phyloP scores from a whole-genome alignment of 2,329 filamentous ascomycete genomes.

The Colletotrichum viniferum region DNA sequence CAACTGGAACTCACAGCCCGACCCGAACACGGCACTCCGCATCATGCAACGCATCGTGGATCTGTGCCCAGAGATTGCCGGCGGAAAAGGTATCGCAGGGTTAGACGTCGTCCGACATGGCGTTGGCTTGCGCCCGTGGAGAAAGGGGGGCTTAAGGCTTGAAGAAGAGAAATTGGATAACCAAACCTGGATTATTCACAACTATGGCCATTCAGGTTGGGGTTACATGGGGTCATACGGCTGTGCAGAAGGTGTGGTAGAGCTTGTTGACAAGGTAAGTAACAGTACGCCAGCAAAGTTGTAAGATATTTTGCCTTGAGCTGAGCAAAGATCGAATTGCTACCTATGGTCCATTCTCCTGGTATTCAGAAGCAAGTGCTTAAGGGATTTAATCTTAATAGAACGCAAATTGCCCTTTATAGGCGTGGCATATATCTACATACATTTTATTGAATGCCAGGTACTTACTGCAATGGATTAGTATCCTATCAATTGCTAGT shows the following conservation, averaged over 20 bases:
- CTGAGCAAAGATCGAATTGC: no score
- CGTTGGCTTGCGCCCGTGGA: conserved; percentile 79
- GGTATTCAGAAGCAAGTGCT: no score
- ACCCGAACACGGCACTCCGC: conserved; percentile 75
- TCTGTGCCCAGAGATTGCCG: conserved; percentile 66
- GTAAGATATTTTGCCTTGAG: no score
- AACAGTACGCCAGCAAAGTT: neutral
- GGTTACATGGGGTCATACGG: conserved; percentile 76
- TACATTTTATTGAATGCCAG: no score
- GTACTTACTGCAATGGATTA: no score
- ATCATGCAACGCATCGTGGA: conserved; percentile 81
- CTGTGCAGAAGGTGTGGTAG: conserved; percentile 69
- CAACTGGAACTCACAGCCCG: conserved; percentile 79
- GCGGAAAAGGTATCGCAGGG: conserved; percentile 72
- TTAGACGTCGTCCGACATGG: conserved; percentile 82
- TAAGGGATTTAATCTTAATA: no score
- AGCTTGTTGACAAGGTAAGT: conserved; percentile 57
- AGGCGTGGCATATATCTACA: no score
- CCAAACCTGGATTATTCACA: conserved; percentile 71
- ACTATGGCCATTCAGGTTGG: conserved; percentile 81
- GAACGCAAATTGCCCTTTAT: no score
- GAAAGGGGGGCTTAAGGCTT: conserved; percentile 76
- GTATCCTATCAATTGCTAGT: no score
- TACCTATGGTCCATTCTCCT: no score
- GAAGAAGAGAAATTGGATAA: conserved; percentile 63